Percentiles rank a stretch among this genome's conserved stretches.
phyloP scores from a whole-genome alignment of 2,329 filamentous ascomycete species.

The Leptoxyphium fumago region DNA sequence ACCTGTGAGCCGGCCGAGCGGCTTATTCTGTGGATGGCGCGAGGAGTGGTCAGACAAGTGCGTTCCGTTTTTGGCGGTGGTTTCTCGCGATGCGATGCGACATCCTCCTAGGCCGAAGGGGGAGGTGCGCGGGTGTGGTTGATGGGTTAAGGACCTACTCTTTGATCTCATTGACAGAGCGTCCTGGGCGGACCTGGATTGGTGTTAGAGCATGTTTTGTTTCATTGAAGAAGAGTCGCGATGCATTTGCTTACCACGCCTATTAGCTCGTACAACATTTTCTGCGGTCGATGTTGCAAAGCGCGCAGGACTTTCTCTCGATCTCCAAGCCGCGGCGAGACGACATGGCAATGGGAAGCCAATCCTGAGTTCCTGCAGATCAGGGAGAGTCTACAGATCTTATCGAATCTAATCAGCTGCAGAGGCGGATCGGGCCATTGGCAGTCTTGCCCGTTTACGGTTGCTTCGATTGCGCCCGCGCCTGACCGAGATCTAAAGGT shows the following conservation, averaged over 20 bases:
- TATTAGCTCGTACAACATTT: slow-evolving; percentile 95
- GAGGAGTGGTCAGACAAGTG: neutral
- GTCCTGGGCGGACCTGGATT: slow-evolving; percentile 70
- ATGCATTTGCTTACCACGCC: slow-evolving; percentile 59
- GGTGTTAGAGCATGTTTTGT: slow-evolving; percentile 8
- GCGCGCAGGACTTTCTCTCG: too few species aligned
- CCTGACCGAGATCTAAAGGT: too few species aligned
- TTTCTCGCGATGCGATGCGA: slow-evolving; percentile 4
- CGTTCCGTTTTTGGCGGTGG: neutral
- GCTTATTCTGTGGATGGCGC: slow-evolving; percentile 52
- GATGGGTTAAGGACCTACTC: slow-evolving; percentile 48
- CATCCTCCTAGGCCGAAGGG: neutral
- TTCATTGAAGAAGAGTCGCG: slow-evolving; percentile 2
- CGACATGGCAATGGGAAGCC: too few species aligned
- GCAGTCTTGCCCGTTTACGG: too few species aligned
- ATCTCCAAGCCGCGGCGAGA: too few species aligned
- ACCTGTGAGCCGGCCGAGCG: slow-evolving; percentile 70
- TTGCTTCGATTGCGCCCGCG: too few species aligned
- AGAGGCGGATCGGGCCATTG: too few species aligned
- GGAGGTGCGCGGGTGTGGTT: neutral
- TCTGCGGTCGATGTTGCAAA: slow-evolving; percentile 2
- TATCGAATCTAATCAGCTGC: too few species aligned
- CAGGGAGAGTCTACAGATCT: too few species aligned
- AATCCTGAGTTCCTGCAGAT: too few species aligned
- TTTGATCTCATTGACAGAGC: slow-evolving; percentile 75